Evolutionary conservation across 768 basidiomycete genomes (phyloP).

Genomic region (Boletus patriciae): DNA sequence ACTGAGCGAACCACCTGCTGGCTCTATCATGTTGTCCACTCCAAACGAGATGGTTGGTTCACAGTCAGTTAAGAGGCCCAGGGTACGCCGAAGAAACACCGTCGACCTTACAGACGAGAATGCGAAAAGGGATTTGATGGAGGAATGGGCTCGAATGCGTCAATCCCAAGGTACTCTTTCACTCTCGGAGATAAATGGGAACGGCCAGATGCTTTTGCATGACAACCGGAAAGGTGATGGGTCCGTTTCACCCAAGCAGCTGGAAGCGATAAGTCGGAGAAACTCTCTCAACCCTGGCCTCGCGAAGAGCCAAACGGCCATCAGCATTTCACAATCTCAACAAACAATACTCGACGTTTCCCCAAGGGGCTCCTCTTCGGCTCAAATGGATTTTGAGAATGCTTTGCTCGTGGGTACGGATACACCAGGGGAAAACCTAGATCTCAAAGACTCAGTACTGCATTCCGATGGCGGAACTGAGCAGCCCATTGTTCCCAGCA

Average conservation of each 20-base stretch:
- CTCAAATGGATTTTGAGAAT: background rate
- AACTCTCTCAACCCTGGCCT: background rate
- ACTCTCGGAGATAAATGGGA: constrained; percentile 10
- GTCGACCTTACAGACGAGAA: constrained; percentile 21
- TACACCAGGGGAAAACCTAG: background rate
- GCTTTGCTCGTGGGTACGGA: background rate
- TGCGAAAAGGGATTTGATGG: constrained; percentile 26
- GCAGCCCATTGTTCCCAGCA: background rate
- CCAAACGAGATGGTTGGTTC: background rate
- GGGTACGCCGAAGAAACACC: constrained; percentile 16
- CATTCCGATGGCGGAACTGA: background rate
- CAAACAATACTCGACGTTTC: background rate
- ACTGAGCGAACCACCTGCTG: constrained; percentile 4
- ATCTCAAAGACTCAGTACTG: background rate
- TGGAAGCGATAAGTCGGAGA: background rate
- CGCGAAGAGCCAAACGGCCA: background rate
- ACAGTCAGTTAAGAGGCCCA: constrained; percentile 9
- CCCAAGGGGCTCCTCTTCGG: background rate
- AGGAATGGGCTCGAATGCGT: constrained; percentile 33
- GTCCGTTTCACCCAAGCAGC: background rate
- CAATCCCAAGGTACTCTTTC: constrained; percentile 27
- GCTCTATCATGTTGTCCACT: constrained; percentile 3
- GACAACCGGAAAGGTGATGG: background rate
- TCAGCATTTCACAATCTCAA: constrained; percentile 2
- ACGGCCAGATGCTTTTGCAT: background rate